A percentile compares a stretch with the other conserved stretches of the same genome.
These are phyloP conservation scores for Gardenia jasminoides DNA, from an alignment of 257 asterid species.

Conservation along the genomic window DNA sequence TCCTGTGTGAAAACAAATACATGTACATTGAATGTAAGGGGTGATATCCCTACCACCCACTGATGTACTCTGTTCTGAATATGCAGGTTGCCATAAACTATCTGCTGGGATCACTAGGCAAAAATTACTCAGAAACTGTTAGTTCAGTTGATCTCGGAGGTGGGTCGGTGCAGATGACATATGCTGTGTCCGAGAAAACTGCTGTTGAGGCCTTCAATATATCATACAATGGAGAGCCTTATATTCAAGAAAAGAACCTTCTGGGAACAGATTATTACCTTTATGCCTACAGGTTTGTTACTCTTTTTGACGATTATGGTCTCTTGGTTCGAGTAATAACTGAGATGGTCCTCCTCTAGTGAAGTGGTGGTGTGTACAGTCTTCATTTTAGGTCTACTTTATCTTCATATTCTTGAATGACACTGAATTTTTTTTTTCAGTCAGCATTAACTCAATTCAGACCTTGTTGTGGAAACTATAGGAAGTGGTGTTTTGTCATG, in stretches of 20 bases:
- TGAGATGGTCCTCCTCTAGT: not conserved
- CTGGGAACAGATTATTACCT: conserved; percentile 57
- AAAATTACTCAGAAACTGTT: conserved; percentile 48
- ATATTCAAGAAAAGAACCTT: conserved; percentile 67
- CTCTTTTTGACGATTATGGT: not conserved
- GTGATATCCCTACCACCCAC: not conserved
- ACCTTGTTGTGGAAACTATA: not conserved
- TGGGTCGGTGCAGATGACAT: conserved; percentile 87
- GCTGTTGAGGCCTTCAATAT: conserved; percentile 62
- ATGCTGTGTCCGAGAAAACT: conserved; percentile 62
- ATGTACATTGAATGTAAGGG: too few species aligned
- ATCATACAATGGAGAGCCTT: conserved; percentile 50
- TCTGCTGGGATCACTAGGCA: conserved; percentile 67
- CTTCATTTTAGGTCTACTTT: too few species aligned
- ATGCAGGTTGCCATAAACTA: conserved; percentile 74
- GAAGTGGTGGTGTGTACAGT: not conserved
- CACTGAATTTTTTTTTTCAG: not conserved
- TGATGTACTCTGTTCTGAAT: conserved; percentile 6
- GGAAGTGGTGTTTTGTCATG: not conserved
- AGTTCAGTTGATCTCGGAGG: conserved; percentile 91
- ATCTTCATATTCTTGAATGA: not conserved
- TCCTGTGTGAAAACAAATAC: too few species aligned
- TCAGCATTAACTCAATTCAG: not conserved
- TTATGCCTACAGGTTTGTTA: conserved; percentile 64
- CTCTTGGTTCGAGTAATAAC: not conserved